Base-by-base conservation (phyloP, 345 rosid genomes). In the Linum usitatissimum region DNA sequence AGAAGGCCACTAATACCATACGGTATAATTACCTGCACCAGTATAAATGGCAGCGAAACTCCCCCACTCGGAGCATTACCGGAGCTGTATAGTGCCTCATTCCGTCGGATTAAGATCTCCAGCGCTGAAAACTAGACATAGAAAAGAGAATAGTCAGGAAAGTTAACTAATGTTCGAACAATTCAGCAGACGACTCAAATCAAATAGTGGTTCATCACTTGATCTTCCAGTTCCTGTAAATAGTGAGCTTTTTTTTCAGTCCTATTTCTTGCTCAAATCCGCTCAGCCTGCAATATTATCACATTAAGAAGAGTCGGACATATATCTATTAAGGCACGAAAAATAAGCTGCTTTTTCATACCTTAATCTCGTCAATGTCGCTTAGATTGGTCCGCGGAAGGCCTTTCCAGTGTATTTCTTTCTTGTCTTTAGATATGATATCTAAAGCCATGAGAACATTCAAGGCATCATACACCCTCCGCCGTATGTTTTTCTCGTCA, bases 381-480 rank as follows among this genome's bases (percentile, higher is more conserved):
- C 82, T 84, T 64, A 88, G 78, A 71, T 95, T 94, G 40, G 97
- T 85, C 28, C 90, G 90, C 66, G 97, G 99, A 68, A 94, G 91
- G 75, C 99, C 99, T 79, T 80, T 88, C 99, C 99, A 94, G 40
- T 85, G 97, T 71, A 94, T 94, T 71, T 90, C 97, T 42, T 94
- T 94, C 72, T 94, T 90, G 81, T 90, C 95, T 71, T 94, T 94
- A 6, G 99, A 88, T 70, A 94, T 85, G 55, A 94, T 94, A 80
- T 94, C 97, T 88, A 94, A 85, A 10, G 99, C 99, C 99, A 90
- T 94, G 62, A 94, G 95, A 36, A 94, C 99, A 74, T 94, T 94
- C 59, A 94, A 76, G 30, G 99, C 99, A 81, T 94, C 99, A 73
- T 94, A 94, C 53, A 94, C 99, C 81, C 99, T 83, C 69, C 99